Percentiles rank a stretch among this genome's conserved stretches.
Conservation (phyloP, 2,329 filamentous ascomycete species). For the Aspergillus tubingensis region DNA sequence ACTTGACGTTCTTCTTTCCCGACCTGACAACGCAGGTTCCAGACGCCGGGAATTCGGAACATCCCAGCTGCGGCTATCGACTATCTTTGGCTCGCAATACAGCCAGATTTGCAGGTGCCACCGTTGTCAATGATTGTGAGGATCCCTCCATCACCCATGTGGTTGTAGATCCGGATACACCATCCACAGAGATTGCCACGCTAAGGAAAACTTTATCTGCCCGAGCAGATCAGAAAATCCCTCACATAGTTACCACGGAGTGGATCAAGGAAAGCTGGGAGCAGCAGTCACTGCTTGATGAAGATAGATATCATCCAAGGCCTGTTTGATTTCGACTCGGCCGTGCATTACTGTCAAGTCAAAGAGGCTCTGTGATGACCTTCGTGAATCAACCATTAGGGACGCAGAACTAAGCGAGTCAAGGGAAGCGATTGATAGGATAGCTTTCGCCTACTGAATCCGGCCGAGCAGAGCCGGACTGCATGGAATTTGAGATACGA, state of each 20-base stretch:
- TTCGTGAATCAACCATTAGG: no score
- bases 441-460: no score
- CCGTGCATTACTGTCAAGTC: no score
- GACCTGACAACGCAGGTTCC: slow-evolving; percentile 5
- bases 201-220: slow-evolving; percentile 35
- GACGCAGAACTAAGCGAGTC: no score
- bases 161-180: slow-evolving; percentile 57
- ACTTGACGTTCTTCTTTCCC: slow-evolving; percentile 49
- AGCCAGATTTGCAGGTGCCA: slow-evolving; percentile 70
- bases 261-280: slow-evolving; percentile 84
- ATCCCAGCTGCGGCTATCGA: slow-evolving; percentile 19
- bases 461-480: no score
- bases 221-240: slow-evolving; percentile 51
- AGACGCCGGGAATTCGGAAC: slow-evolving; percentile 5
- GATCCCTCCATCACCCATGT: slow-evolving; percentile 70
- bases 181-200: slow-evolving; percentile 45
- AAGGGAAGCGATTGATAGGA: no score
- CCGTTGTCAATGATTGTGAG: slow-evolving; percentile 53
- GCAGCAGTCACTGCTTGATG: slow-evolving; percentile 76
- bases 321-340: no score
- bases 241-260: slow-evolving; percentile 66
- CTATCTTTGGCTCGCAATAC: slow-evolving; percentile 55
- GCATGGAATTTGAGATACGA: no score
- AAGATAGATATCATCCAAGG: slow-evolving; percentile 55
- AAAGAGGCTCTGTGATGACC: no score